Evolutionary conservation across 257 asterid species (phyloP).

Genomic region (Fraxinus cuspidata): DNA sequence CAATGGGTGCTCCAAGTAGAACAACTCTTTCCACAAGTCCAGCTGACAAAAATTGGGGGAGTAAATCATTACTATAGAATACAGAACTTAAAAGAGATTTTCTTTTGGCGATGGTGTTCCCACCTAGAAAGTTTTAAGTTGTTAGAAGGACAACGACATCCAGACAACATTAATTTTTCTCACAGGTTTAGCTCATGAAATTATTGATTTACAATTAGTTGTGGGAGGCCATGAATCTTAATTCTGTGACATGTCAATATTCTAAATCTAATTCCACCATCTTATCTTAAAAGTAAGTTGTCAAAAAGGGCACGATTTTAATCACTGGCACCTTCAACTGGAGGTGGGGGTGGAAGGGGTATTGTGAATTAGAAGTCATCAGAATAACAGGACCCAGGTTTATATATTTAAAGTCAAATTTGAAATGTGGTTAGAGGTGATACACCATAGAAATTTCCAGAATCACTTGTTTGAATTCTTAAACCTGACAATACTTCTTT

Average conservation of each 20-base stretch:
- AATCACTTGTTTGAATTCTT: neutral
- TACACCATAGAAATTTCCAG: neutral
- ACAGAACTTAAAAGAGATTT: neutral
- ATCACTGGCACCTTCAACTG: neutral
- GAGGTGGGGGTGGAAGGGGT: neutral
- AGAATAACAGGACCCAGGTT: neutral
- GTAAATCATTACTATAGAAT: slow-evolving; percentile 20
- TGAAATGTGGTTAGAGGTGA: neutral
- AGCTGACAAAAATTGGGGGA: slow-evolving; percentile 40
- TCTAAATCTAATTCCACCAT: neutral
- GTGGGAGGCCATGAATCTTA: neutral
- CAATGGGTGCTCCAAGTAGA: slow-evolving; percentile 95
- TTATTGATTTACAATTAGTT: neutral
- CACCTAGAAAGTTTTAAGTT: neutral
- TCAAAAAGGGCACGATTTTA: neutral
- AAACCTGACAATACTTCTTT: neutral
- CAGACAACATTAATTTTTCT: neutral
- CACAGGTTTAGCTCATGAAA: neutral
- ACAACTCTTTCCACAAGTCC: slow-evolving; percentile 91
- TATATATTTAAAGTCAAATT: neutral
- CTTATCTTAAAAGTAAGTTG: neutral
- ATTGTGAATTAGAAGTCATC: neutral
- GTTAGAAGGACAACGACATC: neutral
- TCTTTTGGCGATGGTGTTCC: neutral
- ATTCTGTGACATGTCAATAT: neutral